Percentiles rank a stretch among this genome's conserved stretches.
phyloP scores from a whole-genome alignment of 2,329 filamentous ascomycete species.

The Talaromyces piceae region DNA sequence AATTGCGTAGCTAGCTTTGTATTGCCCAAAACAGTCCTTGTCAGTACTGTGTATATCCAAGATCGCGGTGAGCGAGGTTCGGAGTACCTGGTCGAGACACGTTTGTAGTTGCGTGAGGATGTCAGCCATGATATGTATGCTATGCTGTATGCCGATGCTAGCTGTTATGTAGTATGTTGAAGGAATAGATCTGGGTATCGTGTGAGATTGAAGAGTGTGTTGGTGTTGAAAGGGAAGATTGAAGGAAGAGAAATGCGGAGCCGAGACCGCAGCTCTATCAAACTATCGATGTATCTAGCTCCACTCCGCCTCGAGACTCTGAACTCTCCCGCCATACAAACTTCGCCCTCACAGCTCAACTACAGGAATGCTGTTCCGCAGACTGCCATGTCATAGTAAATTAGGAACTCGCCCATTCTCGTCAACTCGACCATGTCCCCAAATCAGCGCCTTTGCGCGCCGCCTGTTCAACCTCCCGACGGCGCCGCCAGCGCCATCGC shows the following conservation, averaged over 20 bases:
- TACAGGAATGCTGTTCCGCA: background rate
- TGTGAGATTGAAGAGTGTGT: too few species aligned
- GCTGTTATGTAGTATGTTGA: background rate
- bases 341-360: background rate
- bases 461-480: conserved; percentile 31
- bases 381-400: background rate
- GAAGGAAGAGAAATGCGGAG: background rate
- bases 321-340: too few species aligned
- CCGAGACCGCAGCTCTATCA: too few species aligned
- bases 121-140: conserved; percentile 33
- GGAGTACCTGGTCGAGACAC: conserved; percentile 41
- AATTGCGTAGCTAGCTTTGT: conserved; percentile 43
- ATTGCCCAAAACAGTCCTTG: background rate
- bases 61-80: background rate
- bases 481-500: conserved; percentile 26
- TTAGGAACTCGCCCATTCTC: conserved; percentile 10
- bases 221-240: background rate
- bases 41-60: too few species aligned
- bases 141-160: background rate
- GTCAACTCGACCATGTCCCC: conserved; percentile 2
- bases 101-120: conserved; percentile 45
- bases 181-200: too few species aligned
- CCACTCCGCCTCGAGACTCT: too few species aligned
- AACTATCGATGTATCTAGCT: too few species aligned
- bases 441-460: conserved; percentile 22